Evolutionary conservation across 768 basidiomycete species (phyloP).

Genomic region (Royoungia palumana): DNA sequence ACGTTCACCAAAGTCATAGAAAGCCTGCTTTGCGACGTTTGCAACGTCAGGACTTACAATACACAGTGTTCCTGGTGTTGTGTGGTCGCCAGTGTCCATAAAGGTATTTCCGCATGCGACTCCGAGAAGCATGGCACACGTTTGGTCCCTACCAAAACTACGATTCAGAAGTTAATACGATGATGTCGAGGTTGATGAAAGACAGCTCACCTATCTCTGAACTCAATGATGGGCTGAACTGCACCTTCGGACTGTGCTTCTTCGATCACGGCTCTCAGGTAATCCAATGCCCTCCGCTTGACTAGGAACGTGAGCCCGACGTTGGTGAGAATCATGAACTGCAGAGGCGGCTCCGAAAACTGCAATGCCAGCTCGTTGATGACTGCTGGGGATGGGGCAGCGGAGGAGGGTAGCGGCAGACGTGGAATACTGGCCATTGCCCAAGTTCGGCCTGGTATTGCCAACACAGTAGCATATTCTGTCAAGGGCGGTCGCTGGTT

Average conservation of each 20-base stretch:
- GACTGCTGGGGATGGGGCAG: constrained; percentile 47
- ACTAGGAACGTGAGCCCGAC: constrained; percentile 77
- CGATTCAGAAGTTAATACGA: constrained; percentile 4
- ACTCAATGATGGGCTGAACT: constrained; percentile 76
- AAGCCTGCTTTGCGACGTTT: constrained; percentile 75
- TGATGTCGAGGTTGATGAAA: neutral
- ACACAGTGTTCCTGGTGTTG: constrained; percentile 43
- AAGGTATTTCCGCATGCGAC: constrained; percentile 84
- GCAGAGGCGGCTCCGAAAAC: constrained; percentile 66
- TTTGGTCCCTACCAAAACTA: constrained; percentile 90
- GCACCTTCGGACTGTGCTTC: constrained; percentile 74
- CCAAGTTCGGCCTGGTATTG: constrained; percentile 83
- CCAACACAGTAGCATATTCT: constrained; percentile 74
- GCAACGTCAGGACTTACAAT: constrained; percentile 60
- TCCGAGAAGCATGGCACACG: constrained; percentile 87
- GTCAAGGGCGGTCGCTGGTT: constrained; percentile 61
- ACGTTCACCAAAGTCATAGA: constrained; percentile 82
- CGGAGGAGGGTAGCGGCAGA: constrained; percentile 31
- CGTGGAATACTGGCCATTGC: constrained; percentile 63
- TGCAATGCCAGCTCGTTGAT: constrained; percentile 83
- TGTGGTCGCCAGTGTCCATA: constrained; percentile 55
- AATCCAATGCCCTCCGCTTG: constrained; percentile 83
- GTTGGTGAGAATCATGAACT: constrained; percentile 88
- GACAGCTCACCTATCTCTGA: constrained; percentile 65
- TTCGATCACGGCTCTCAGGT: constrained; percentile 78